phyloP scores from a whole-genome alignment of 1,284 basidiomycete genomes.

The Malassezia japonica region DNA sequence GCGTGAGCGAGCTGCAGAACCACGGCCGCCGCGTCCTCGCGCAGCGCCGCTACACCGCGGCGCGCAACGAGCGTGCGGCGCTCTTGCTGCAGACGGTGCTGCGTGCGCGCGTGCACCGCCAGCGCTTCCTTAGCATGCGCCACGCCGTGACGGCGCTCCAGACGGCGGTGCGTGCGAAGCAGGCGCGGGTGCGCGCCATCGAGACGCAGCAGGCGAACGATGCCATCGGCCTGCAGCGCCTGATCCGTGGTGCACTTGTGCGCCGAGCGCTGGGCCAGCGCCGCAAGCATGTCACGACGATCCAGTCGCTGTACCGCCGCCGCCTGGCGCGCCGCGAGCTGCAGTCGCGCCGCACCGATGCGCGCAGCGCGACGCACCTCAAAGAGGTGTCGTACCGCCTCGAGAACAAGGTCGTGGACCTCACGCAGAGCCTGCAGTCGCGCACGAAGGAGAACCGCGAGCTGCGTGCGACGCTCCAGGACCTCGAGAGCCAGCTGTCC shows the following conservation, averaged over 20 bases:
- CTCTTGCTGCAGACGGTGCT: slow-evolving; percentile 65
- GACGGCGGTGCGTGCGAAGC: slow-evolving; percentile 68
- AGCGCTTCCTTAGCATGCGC: slow-evolving; percentile 59
- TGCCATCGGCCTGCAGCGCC: slow-evolving; percentile 67
- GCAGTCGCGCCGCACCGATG: slow-evolving; percentile 72
- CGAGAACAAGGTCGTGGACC: slow-evolving; percentile 98
- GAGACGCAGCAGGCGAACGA: slow-evolving; percentile 60
- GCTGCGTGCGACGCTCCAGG: slow-evolving; percentile 62
- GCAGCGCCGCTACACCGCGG: slow-evolving; percentile 60
- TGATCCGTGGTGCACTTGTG: slow-evolving; percentile 70
- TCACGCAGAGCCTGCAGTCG: slow-evolving; percentile 88
- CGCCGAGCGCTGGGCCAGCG: slow-evolving; percentile 51
- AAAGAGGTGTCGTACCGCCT: slow-evolving; percentile 97
- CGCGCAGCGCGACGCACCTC: slow-evolving; percentile 92
- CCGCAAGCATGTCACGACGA: slow-evolving; percentile 58
- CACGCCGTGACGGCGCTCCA: slow-evolving; percentile 66
- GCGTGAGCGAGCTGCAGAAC: slow-evolving; percentile 77
- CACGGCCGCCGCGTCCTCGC: slow-evolving; percentile 85
- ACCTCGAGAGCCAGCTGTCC: slow-evolving; percentile 74
- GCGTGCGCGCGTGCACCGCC: slow-evolving; percentile 66
- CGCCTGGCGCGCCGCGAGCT: slow-evolving; percentile 78
- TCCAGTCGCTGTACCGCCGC: slow-evolving; percentile 87
- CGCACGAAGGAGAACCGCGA: slow-evolving; percentile 83
- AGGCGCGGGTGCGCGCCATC: slow-evolving; percentile 61
- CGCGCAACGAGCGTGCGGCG: slow-evolving; percentile 67